Evolutionary conservation across 306 rosid genomes (phyloP), one percentile per base, ranked within the genome.

Genomic region (Prunus campanulata): DNA sequence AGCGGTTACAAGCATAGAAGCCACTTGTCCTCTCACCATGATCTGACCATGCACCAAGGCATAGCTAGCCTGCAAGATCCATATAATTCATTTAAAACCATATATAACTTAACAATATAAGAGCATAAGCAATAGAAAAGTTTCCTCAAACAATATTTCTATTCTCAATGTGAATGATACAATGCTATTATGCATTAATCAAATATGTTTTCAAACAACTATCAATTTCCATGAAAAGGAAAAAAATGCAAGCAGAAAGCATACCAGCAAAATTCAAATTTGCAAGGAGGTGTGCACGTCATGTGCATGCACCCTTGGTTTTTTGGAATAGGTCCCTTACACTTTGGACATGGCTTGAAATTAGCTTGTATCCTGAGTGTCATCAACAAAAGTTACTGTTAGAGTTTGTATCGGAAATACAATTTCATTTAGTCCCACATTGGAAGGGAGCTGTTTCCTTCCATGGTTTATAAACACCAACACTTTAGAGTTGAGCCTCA

Each of bases 41-140:
- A 78, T 92, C 96, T 20, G 93, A 84, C 96, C 96, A 92, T 24
- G 93, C 90, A 83, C 96, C 97, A 78, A 92, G 88, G 82, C 97
- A 92, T 25, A 25, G 27, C 2, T 32, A 90, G 87, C 97, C 97
- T 90, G 73, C 74, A 77, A 74, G 39, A 49, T 42, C 70, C 65
- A 50, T 42, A 56, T 65, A 44, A 55, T 3, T 11, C 51, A 47
- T 47, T 22, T 20, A 56, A 16, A n/a, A 19, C 44, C 4, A 25
- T 49, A 39, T 14, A 48, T 12, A 30, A 64, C 42, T 12, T 35
- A 32, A 12, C 16, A 18, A 3, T 32, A 16, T 16, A 47, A 47
- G 14, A 47, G 9, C 15, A 47, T 11, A 47, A 47, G 51, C 14
- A 13, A 13, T 3, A 10, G 51, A 47, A 47, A 11, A 6, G 7